Base-by-base conservation (phyloP, 495 filamentous ascomycete genomes). In the Choiromyces venosus region DNA sequence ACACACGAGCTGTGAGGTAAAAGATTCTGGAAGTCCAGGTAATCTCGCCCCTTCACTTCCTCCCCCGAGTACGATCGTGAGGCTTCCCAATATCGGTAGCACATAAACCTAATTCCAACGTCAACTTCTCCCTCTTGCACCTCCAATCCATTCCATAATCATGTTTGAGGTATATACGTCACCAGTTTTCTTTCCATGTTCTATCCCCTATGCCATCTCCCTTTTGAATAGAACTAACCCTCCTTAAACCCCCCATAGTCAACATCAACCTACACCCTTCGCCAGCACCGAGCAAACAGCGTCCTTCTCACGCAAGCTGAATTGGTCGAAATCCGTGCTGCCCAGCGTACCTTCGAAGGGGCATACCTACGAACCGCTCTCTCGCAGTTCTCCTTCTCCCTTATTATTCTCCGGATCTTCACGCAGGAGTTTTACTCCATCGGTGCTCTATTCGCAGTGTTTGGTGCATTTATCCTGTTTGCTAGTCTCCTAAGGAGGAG, bases 401-500 rank as follows among this genome's bases (percentile, higher is more conserved):
- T 99, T 25, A 89, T 99, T 73, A 91, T 99, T 12, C 88, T 99
- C 68, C 96, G 94, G 84, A 96, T 99, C 82, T 98, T 98, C 85
- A 97, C 93, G 35, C 86, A 88, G 64, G 93, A 97, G 79, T 97
- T 98, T 87, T 98, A 97, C 83, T 87, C 89, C 76, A 94, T 97
- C 75, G 94, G 93, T 25, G 94, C 94, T 3, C 86, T 97, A 29
- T 97, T 97, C 80, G 93, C 94, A 9, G 89, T 92, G 42, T 97
- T 97, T 77, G 94, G 96, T 0, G 89, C 91, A 25, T 92, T 92
- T 19, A 87, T 99, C 19, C 83, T 98, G 78, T 84, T 92, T 9
- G 92, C 92, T 66, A 90, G 92, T 71, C 82, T 93, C 67, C 93
- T 93, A 81, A 86, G 95, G 21, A 88, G 96, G 72, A 90, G 93